A percentile compares a stretch with the other conserved stretches of the same genome.
These are phyloP conservation scores for Colletotrichum cordylinicola DNA, from an alignment of 2,329 filamentous ascomycete genomes.

Conservation along the genomic window DNA sequence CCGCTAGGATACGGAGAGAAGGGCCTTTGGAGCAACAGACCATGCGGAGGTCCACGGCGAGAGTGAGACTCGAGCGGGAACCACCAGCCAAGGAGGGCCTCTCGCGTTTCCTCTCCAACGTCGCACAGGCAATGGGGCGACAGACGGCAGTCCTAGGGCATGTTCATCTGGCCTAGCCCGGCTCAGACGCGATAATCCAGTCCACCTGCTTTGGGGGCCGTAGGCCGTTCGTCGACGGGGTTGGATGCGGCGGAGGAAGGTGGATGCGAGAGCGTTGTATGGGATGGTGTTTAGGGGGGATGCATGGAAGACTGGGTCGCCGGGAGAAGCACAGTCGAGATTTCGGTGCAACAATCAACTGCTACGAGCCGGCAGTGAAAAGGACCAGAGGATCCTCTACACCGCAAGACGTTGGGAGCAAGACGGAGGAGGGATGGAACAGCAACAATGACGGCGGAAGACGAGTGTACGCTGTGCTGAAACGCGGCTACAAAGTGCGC, in stretches of 20 bases:
- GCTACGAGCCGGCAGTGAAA: neutral
- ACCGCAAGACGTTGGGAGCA: neutral
- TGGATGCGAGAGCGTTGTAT: neutral
- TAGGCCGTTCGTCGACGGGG: neutral
- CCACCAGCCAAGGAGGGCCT: neutral
- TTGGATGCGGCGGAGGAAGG: neutral
- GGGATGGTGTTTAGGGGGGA: neutral
- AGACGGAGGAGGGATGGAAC: neutral
- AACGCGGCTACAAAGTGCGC: neutral
- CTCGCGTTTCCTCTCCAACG: conserved; percentile 7
- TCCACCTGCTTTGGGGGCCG: conserved; percentile 6
- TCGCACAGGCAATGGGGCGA: conserved; percentile 24
- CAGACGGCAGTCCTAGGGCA: conserved; percentile 2
- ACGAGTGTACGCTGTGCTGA: neutral
- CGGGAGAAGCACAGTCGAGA: neutral
- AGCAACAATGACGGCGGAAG: neutral
- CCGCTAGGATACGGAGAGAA: neutral
- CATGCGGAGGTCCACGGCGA: neutral
- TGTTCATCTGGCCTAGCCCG: neutral
- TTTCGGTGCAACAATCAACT: conserved; percentile 10
- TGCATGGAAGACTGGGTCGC: neutral
- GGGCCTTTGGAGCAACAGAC: neutral
- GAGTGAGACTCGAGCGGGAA: neutral
- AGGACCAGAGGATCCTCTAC: neutral
- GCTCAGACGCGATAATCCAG: conserved; percentile 6